Percentiles rank a stretch among this genome's conserved stretches.
These are phyloP conservation scores for Cercophora scortea DNA, from an alignment of 495 filamentous ascomycete species.

Conservation along the genomic window DNA sequence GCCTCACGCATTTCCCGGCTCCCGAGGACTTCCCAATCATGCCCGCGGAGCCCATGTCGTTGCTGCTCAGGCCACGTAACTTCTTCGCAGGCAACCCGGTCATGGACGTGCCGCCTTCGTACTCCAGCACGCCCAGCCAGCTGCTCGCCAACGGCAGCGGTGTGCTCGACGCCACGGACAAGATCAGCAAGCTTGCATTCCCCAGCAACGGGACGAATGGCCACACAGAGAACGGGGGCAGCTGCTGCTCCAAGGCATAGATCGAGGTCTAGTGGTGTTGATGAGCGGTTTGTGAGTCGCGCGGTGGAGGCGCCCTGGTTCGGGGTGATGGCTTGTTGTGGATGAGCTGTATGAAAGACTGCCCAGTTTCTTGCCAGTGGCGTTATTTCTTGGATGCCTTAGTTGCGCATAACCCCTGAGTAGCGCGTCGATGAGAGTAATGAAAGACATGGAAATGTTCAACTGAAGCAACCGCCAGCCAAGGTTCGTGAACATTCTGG, in stretches of 20 bases:
- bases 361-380: too few relatives aligned
- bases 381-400: too few relatives aligned
- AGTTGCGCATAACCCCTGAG: too few relatives aligned
- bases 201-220: neutral
- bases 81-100: constrained; percentile 85
- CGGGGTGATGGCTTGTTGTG: neutral
- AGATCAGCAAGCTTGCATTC: constrained; percentile 38
- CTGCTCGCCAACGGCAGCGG: constrained; percentile 41
- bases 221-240: constrained; percentile 1
- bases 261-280: constrained; percentile 20
- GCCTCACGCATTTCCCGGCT: constrained; percentile 82
- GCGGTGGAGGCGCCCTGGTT: neutral
- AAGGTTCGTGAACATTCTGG: too few relatives aligned
- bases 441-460: too few relatives aligned
- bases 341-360: too few relatives aligned
- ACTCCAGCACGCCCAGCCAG: constrained; percentile 64
- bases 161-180: constrained; percentile 39
- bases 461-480: too few relatives aligned
- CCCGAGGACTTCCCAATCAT: constrained; percentile 95
- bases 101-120: constrained; percentile 80
- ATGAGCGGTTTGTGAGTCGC: constrained; percentile 1
- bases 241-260: constrained; percentile 15
- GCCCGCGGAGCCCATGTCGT: constrained; percentile 75
- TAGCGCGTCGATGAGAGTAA: too few relatives aligned
- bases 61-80: constrained; percentile 76